Evolutionary conservation across 23 red algal genomes (phyloP).

Genomic region (Gracilaria caudata): DNA sequence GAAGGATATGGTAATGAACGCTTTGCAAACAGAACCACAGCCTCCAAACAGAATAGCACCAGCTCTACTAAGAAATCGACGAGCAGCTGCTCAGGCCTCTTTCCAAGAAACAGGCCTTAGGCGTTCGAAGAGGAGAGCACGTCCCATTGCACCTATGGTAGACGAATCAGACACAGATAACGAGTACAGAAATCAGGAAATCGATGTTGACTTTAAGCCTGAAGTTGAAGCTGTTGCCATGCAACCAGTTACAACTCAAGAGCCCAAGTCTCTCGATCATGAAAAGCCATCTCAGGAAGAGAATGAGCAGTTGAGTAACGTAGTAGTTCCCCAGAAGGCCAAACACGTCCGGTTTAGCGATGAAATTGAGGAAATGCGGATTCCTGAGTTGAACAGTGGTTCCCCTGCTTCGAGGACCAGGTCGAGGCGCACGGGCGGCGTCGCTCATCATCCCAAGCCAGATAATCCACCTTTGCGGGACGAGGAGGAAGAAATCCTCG

Average conservation of each 20-base stretch:
- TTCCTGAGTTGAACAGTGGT: background rate
- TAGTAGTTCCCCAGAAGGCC: background rate
- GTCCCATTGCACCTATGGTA: background rate
- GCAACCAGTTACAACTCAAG: background rate
- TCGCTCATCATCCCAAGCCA: too few species aligned
- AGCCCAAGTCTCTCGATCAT: background rate
- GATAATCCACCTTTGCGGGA: background rate
- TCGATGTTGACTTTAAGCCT: constrained; percentile 1
- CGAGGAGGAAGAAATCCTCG: constrained; percentile 17
- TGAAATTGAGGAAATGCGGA: constrained; percentile 8
- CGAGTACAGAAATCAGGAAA: background rate
- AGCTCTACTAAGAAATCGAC: background rate
- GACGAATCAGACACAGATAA: constrained; percentile 11
- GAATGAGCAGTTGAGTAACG: background rate
- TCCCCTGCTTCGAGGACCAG: background rate
- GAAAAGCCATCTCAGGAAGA: constrained; percentile 5
- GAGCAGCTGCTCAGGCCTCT: background rate
- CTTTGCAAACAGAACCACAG: background rate
- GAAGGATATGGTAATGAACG: background rate
- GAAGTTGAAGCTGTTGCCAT: background rate
- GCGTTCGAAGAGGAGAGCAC: constrained; percentile 6
- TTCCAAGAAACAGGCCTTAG: background rate
- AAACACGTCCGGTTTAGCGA: constrained; percentile 18
- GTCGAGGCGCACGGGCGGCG: background rate
- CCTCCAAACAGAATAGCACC: background rate